Evolutionary conservation across 1,139 yeast genomes (phyloP).

Genomic region (Suhomyces atakaporum): DNA sequence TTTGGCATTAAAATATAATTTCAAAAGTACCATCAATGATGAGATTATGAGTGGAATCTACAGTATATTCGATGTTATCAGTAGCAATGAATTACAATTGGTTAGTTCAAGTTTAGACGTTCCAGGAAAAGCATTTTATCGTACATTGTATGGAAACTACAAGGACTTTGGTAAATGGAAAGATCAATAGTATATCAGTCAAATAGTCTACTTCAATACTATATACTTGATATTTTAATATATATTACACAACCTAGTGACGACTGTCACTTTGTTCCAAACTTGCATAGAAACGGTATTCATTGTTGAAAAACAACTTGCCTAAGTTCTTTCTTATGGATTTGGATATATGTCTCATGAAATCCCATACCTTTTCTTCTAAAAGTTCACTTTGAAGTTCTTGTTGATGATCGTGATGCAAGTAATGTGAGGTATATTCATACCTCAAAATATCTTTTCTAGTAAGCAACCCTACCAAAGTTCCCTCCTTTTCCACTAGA

Average conservation of each 20-base stretch:
- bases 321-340: slow-evolving; percentile 30
- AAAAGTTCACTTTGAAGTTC: slow-evolving; percentile 22
- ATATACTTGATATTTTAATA: too few species aligned
- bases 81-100: slow-evolving; percentile 63
- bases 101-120: slow-evolving; percentile 72
- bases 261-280: background rate
- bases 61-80: slow-evolving; percentile 66
- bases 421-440: slow-evolving; percentile 39
- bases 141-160: slow-evolving; percentile 69
- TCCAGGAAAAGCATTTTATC: slow-evolving; percentile 70
- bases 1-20: slow-evolving; percentile 51
- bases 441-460: slow-evolving; percentile 67
- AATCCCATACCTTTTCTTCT: slow-evolving; percentile 43
- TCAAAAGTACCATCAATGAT: slow-evolving; percentile 50
- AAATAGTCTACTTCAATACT: too few species aligned
- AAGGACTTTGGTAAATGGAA: slow-evolving; percentile 83
- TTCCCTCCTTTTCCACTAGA: slow-evolving; percentile 58
- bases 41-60: slow-evolving; percentile 59
- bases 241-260: too few species aligned
- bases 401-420: slow-evolving; percentile 17
- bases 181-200: slow-evolving; percentile 48
- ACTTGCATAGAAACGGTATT: slow-evolving; percentile 18
- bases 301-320: slow-evolving; percentile 34
- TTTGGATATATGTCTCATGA: slow-evolving; percentile 27
- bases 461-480: slow-evolving; percentile 61